Evolutionary conservation across 2,329 filamentous ascomycete genomes (phyloP).

Genomic region (Myrmaecium sp.): DNA sequence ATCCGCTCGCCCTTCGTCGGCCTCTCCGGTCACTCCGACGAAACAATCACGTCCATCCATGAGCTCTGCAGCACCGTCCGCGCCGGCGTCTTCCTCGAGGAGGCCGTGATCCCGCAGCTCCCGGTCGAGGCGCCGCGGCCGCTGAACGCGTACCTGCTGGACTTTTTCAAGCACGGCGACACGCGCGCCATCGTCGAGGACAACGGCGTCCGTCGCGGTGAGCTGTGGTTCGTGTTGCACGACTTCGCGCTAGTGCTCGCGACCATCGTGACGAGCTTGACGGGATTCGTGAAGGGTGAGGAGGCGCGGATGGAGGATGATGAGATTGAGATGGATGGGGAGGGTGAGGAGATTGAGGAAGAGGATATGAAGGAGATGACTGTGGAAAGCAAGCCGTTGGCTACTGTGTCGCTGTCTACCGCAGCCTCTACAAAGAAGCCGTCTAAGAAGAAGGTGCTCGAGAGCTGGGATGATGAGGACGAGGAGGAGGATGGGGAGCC

Average conservation of each 20-base stretch:
- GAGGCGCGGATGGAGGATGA: slow-evolving; percentile 27
- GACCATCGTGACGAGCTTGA: slow-evolving; percentile 52
- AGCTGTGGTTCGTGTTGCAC: slow-evolving; percentile 59
- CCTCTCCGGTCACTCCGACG: slow-evolving; percentile 45
- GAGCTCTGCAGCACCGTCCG: slow-evolving; percentile 52
- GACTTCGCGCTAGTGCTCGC: slow-evolving; percentile 48
- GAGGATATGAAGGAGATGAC: slow-evolving; percentile 29
- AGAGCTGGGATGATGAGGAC: slow-evolving; percentile 23
- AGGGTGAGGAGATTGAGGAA: slow-evolving; percentile 33
- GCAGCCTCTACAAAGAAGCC: slow-evolving; percentile 20
- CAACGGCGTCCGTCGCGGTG: slow-evolving; percentile 48
- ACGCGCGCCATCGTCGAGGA: slow-evolving; percentile 40
- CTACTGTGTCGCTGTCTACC: slow-evolving; percentile 9
- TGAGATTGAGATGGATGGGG: slow-evolving; percentile 34
- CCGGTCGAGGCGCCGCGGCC: slow-evolving; percentile 36
- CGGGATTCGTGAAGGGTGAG: slow-evolving; percentile 39
- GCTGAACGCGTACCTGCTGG: slow-evolving; percentile 52
- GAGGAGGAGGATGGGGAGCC: slow-evolving; percentile 16
- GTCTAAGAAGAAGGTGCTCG: slow-evolving; percentile 18
- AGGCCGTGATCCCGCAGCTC: slow-evolving; percentile 54
- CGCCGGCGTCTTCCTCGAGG: slow-evolving; percentile 55
- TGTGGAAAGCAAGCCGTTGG: slow-evolving; percentile 11
- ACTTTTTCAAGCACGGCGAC: slow-evolving; percentile 63
- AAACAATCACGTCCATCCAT: slow-evolving; percentile 45
- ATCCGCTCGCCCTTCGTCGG: slow-evolving; percentile 54